These are phyloP conservation scores for Candida coleopterorum DNA, from an alignment of 805 yeast genomes.

Conservation along the genomic window DNA sequence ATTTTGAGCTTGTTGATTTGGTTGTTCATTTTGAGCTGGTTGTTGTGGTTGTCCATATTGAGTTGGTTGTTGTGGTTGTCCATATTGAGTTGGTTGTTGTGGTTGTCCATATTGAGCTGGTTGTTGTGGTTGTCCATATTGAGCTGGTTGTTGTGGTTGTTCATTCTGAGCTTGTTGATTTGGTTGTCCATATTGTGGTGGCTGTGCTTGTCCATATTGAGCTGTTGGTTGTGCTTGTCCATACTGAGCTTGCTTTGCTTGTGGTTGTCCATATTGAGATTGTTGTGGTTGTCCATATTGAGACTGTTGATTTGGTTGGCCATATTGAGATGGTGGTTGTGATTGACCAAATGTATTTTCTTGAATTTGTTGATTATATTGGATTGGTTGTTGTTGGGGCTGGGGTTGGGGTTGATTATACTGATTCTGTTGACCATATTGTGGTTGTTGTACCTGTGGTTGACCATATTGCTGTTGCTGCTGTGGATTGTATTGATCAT, in stretches of 20 bases:
- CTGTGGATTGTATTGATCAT: slow-evolving; percentile 9
- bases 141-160: slow-evolving; percentile 6
- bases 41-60: slow-evolving; percentile 3
- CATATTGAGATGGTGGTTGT: not conserved
- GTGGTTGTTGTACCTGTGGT: slow-evolving; percentile 9
- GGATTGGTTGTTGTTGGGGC: slow-evolving; percentile 6
- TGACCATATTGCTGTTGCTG: slow-evolving; percentile 10
- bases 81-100: slow-evolving; percentile 6
- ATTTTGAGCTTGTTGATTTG: too few relatives aligned
- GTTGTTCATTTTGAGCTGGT: too few relatives aligned
- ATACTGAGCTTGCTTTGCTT: slow-evolving; percentile 2
- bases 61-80: slow-evolving; percentile 6
- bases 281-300: slow-evolving; percentile 4
- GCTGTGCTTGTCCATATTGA: slow-evolving; percentile 6
- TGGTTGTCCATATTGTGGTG: slow-evolving; percentile 4
- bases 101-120: slow-evolving; percentile 4
- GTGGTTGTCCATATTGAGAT: slow-evolving; percentile 3
- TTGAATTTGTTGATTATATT: slow-evolving; percentile 4
- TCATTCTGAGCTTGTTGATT: slow-evolving; percentile 5
- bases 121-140: slow-evolving; percentile 5
- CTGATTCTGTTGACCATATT: not conserved
- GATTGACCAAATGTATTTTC: too few relatives aligned
- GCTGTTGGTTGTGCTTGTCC: slow-evolving; percentile 7
- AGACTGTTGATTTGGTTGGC: slow-evolving; percentile 3
- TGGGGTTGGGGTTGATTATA: not conserved